Conservation (phyloP, 2,329 filamentous ascomycete species). For the Ophiocordyceps sinensis region DNA sequence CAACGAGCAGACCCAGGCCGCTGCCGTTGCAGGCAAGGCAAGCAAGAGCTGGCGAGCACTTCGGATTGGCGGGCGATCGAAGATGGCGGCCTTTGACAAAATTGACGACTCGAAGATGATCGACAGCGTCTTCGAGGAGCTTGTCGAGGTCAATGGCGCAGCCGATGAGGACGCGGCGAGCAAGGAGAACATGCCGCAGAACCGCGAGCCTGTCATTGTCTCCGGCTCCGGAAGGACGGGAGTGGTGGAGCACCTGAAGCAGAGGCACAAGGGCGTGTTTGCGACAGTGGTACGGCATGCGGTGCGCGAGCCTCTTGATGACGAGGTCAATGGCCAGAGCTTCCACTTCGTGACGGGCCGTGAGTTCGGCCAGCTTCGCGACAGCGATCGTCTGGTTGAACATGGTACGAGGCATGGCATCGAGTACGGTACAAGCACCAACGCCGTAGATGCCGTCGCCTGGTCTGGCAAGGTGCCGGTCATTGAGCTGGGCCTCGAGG, state of each 20-base stretch:
- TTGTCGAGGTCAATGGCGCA: slow-evolving; percentile 20
- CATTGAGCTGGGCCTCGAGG: slow-evolving; percentile 37
- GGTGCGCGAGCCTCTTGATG: slow-evolving; percentile 32
- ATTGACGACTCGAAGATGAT: slow-evolving; percentile 72
- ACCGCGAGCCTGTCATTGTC: slow-evolving; percentile 47
- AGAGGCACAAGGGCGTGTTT: slow-evolving; percentile 51
- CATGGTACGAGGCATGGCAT: slow-evolving; percentile 33
- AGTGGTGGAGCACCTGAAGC: slow-evolving; percentile 47
- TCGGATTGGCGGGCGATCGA: slow-evolving; percentile 60
- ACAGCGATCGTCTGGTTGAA: slow-evolving; percentile 45
- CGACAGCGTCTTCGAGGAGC: slow-evolving; percentile 39
- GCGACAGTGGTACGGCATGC: slow-evolving; percentile 41
- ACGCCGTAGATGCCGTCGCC: slow-evolving; percentile 33
- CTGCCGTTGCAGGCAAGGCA: slow-evolving; percentile 54
- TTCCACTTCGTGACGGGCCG: slow-evolving; percentile 42
- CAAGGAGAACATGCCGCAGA: slow-evolving; percentile 27
- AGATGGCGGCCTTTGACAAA: slow-evolving; percentile 69
- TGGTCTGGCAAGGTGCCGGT: slow-evolving; percentile 45
- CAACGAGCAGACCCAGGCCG: slow-evolving; percentile 40
- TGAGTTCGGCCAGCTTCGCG: slow-evolving; percentile 42
- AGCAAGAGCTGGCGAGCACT: slow-evolving; percentile 88
- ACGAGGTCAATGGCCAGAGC: slow-evolving; percentile 34
- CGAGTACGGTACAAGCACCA: slow-evolving; percentile 42
- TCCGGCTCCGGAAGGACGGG: slow-evolving; percentile 53
- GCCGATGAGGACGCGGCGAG: slow-evolving; percentile 17